Percentiles rank a stretch among this genome's conserved stretches.
Evolutionary conservation across 1,284 basidiomycete species (phyloP).

Genomic region (Apiotrichum siamense): DNA sequence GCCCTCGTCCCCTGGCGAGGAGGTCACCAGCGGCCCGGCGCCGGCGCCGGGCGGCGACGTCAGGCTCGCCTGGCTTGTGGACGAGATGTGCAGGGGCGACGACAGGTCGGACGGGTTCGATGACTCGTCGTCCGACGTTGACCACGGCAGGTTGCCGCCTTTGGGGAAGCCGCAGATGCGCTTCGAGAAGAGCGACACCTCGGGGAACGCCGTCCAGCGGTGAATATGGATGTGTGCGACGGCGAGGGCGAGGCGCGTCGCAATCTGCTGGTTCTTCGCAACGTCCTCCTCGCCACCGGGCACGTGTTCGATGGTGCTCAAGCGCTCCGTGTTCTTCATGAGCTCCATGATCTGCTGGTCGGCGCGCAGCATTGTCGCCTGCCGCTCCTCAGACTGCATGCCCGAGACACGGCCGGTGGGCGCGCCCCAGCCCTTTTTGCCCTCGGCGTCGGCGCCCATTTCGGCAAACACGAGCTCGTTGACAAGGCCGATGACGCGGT

Average conservation of each 20-base stretch:
- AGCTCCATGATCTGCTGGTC: slow-evolving; percentile 39
- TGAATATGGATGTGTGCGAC: slow-evolving; percentile 47
- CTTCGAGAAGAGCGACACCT: slow-evolving; percentile 46
- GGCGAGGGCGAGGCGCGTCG: slow-evolving; percentile 39
- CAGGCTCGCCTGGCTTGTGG: not conserved
- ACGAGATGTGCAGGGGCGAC: not conserved
- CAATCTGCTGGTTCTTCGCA: slow-evolving; percentile 43
- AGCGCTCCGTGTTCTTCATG: slow-evolving; percentile 41
- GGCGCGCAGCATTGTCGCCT: slow-evolving; percentile 30
- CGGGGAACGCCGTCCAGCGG: slow-evolving; percentile 45
- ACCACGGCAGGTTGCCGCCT: not conserved
- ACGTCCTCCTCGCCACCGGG: slow-evolving; percentile 48
- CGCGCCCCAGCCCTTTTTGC: not conserved
- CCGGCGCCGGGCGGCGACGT: not conserved
- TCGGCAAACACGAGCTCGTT: slow-evolving; percentile 35
- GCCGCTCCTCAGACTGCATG: slow-evolving; percentile 4
- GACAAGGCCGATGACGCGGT: slow-evolving; percentile 34
- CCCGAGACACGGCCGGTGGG: not conserved
- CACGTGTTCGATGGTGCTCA: slow-evolving; percentile 37
- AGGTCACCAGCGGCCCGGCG: too few species aligned
- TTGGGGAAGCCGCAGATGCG: slow-evolving; percentile 46
- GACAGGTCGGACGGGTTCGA: not conserved
- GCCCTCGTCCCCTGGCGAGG: too few species aligned
- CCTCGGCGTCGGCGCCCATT: not conserved
- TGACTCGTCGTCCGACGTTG: not conserved